phyloP scores from a whole-genome alignment of 140 eudicot genomes.

The Ambrosia hybrid region DNA sequence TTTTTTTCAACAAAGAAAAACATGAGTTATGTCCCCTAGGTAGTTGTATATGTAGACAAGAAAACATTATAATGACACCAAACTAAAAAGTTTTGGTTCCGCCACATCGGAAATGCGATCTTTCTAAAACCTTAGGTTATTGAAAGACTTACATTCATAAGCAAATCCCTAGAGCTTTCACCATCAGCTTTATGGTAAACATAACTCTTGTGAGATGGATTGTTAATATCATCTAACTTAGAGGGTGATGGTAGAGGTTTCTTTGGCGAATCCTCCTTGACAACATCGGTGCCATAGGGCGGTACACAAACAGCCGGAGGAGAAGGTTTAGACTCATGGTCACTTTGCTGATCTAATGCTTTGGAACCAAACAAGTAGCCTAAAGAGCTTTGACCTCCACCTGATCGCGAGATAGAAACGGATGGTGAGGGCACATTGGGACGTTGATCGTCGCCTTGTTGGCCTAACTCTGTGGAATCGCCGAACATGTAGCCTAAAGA shows the following conservation, averaged over 20 bases:
- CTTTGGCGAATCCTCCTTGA: constrained; percentile 16
- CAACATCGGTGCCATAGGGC: constrained; percentile 57
- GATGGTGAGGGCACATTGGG: constrained; percentile 30
- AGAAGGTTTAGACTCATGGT: constrained; percentile 15
- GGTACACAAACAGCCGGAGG: constrained; percentile 38
- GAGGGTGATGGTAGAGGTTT: constrained; percentile 21
- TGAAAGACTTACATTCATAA: constrained; percentile 18
- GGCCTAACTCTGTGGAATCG: constrained; percentile 25
- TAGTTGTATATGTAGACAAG: no score
- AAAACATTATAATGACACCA: no score
- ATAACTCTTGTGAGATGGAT: constrained; percentile 24
- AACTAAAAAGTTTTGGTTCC: no score
- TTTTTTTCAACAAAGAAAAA: no score
- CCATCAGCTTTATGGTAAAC: constrained; percentile 37
- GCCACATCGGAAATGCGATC: no score
- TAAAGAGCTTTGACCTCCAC: constrained; percentile 68
- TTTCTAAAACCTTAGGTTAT: neutral
- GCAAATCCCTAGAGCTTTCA: neutral
- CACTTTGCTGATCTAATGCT: constrained; percentile 26
- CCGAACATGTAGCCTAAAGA: constrained; percentile 48
- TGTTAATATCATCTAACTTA: constrained; percentile 16
- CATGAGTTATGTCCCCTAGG: no score
- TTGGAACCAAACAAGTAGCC: constrained; percentile 59
- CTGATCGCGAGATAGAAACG: constrained; percentile 23
- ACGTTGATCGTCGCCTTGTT: constrained; percentile 11